Evolutionary conservation across 306 rosid genomes (phyloP).

Genomic region (Begonia peltatifolia): DNA sequence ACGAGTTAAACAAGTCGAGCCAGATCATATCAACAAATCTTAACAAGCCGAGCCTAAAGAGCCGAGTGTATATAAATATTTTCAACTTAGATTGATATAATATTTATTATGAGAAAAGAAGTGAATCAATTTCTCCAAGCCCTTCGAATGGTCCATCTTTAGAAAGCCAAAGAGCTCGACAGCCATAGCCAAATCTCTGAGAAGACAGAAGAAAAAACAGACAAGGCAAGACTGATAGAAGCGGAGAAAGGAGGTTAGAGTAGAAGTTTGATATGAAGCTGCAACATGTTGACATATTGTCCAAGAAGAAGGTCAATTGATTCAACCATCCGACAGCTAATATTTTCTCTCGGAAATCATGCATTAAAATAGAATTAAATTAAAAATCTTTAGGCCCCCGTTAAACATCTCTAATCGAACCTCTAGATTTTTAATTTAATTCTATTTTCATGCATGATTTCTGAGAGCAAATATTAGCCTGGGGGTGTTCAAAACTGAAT

Average conservation of each 20-base stretch:
- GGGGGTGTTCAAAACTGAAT: too few species aligned
- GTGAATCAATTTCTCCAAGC: constrained; percentile 55
- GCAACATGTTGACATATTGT: too few species aligned
- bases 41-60: too few species aligned
- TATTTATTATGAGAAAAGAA: too few species aligned
- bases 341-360: constrained; percentile 23
- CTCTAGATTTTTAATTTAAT: background rate
- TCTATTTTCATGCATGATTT: constrained; percentile 4
- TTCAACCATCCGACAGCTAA: constrained; percentile 24
- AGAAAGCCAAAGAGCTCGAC: constrained; percentile 48
- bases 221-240: background rate
- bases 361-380: background rate
- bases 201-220: background rate
- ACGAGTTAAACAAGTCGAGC: too few species aligned
- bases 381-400: too few species aligned
- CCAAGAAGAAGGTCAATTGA: constrained; percentile 14
- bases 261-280: too few species aligned
- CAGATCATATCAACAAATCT: too few species aligned
- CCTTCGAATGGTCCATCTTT: constrained; percentile 44
- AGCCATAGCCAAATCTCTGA: constrained; percentile 23
- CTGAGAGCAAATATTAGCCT: constrained; percentile 27
- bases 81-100: too few species aligned
- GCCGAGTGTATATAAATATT: too few species aligned
- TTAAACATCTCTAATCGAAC: too few species aligned
- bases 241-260: constrained; percentile 1